Evolutionary conservation across 108 stramenopile species (phyloP).

Genomic region (Pseudonitzschia multistriata): DNA sequence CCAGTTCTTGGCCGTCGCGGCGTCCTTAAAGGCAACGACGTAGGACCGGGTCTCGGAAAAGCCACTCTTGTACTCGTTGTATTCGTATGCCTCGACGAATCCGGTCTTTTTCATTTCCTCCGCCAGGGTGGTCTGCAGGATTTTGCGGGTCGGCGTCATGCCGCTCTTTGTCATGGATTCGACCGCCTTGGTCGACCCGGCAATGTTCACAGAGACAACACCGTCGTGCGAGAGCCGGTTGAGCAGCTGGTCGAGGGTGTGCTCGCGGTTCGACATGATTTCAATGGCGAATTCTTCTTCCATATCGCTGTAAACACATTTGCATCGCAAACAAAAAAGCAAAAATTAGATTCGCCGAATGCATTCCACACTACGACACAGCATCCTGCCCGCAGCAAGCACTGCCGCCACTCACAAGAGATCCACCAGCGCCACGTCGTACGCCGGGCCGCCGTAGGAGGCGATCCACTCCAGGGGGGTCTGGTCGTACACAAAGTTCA

Average conservation of each 20-base stretch:
- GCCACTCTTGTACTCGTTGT: constrained; percentile 28
- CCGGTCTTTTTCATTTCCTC: constrained; percentile 12
- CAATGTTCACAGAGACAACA: constrained; percentile 50
- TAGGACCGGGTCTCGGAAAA: constrained; percentile 11
- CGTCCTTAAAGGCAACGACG: constrained; percentile 28
- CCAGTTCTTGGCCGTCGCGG: constrained; percentile 19
- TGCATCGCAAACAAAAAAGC: background rate
- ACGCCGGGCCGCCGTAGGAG: background rate
- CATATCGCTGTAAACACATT: constrained; percentile 11
- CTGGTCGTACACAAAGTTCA: constrained; percentile 55
- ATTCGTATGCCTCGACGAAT: constrained; percentile 17
- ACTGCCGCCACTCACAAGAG: constrained; percentile 9
- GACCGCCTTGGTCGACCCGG: background rate
- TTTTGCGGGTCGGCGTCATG: background rate
- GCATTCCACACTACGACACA: background rate
- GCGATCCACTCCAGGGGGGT: constrained; percentile 10
- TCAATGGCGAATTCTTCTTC: constrained; percentile 31
- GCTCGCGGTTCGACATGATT: constrained; percentile 28
- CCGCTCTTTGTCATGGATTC: constrained; percentile 12
- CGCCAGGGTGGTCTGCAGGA: background rate
- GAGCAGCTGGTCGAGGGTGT: constrained; percentile 39
- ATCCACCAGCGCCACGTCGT: constrained; percentile 26
- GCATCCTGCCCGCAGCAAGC: too few species aligned
- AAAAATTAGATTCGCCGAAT: background rate
- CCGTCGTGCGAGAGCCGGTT: constrained; percentile 45